Conservation (phyloP, 495 filamentous ascomycete species). For the Penicillium cosmopolitanum region DNA sequence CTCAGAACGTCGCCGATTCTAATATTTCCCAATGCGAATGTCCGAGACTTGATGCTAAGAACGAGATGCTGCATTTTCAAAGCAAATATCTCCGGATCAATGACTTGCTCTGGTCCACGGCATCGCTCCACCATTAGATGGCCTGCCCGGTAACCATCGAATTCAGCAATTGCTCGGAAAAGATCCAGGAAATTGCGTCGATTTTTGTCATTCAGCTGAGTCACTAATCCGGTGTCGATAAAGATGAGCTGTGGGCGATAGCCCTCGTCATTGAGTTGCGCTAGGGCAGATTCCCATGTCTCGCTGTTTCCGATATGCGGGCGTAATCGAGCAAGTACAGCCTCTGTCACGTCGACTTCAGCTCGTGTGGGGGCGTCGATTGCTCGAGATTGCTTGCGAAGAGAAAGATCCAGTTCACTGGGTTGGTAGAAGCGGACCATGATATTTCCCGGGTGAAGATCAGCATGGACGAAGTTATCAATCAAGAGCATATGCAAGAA, state of each 20-base stretch:
- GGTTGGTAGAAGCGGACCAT: slow-evolving; percentile 99
- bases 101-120: slow-evolving; percentile 84
- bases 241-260: slow-evolving; percentile 95
- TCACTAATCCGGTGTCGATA: slow-evolving; percentile 96
- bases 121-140: slow-evolving; percentile 96
- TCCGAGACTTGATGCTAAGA: slow-evolving; percentile 82
- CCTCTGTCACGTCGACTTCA: slow-evolving; percentile 79
- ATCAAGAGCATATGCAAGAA: slow-evolving; percentile 97
- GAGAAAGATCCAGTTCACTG: slow-evolving; percentile 65
- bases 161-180: slow-evolving; percentile 94
- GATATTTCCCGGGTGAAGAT: slow-evolving; percentile 97
- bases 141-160: slow-evolving; percentile 94
- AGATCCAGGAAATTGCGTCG: slow-evolving; percentile 92
- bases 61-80: slow-evolving; percentile 97
- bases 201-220: slow-evolving; percentile 85
- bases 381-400: slow-evolving; percentile 54
- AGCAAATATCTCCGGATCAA: slow-evolving; percentile 87
- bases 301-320: slow-evolving; percentile 67
- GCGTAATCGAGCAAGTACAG: slow-evolving; percentile 76
- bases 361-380: slow-evolving; percentile 53
- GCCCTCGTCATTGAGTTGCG: slow-evolving; percentile 82
- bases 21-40: slow-evolving; percentile 91
- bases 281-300: slow-evolving; percentile 73
- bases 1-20: slow-evolving; percentile 95
- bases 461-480: slow-evolving; percentile 98